These are phyloP conservation scores for Phialophora verrucosa DNA, from an alignment of 2,329 filamentous ascomycete species.

Conservation along the genomic window DNA sequence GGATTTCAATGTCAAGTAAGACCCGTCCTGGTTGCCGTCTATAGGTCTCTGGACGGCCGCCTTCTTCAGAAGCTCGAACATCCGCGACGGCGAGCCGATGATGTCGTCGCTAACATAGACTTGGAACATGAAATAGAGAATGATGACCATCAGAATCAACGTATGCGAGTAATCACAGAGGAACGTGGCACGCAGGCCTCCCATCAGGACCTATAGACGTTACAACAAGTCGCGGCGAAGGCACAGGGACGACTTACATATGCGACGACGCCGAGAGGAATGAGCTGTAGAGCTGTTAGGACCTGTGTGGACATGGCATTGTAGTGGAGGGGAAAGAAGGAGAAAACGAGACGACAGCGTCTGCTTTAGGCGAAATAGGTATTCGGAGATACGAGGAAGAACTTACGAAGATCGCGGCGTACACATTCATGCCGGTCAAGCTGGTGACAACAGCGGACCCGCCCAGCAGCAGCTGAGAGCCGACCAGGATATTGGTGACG, in stretches of 20 bases:
- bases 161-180: constrained; percentile 84
- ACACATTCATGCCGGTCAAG: constrained; percentile 74
- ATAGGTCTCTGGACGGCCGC: constrained; percentile 55
- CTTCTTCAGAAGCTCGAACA: constrained; percentile 59
- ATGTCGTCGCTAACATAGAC: constrained; percentile 71
- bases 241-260: constrained; percentile 59
- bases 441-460: constrained; percentile 57
- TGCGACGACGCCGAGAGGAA: constrained; percentile 78
- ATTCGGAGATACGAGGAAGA: neutral
- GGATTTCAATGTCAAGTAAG: constrained; percentile 62
- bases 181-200: constrained; percentile 66
- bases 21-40: constrained; percentile 59
- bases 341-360: neutral
- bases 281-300: constrained; percentile 30
- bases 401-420: constrained; percentile 78
- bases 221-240: neutral
- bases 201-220: constrained; percentile 56
- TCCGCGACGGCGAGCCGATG: constrained; percentile 69
- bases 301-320: neutral
- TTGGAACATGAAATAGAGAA: constrained; percentile 66
- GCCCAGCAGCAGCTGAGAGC: constrained; percentile 56
- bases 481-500: constrained; percentile 84
- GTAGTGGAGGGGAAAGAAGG: neutral
- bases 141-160: constrained; percentile 72
- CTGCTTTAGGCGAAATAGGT: neutral